Conservation (phyloP, 305 asterid genomes). For the Rubia balearica region DNA sequence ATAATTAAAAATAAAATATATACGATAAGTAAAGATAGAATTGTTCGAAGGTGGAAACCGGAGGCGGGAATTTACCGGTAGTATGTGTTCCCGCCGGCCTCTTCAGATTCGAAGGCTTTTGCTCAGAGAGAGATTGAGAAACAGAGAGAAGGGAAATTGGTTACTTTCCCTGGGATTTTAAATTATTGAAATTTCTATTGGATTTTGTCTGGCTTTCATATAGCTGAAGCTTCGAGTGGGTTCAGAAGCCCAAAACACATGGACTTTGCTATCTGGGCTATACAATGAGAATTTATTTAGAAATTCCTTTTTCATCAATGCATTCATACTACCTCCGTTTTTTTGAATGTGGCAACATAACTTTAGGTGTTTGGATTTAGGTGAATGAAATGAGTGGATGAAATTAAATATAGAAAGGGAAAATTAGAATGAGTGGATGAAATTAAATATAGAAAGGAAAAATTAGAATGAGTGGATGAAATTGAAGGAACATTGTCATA, state of each 20-base stretch:
- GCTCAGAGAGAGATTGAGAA: constrained; percentile 13
- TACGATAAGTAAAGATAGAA: background rate
- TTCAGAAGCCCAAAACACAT: constrained; percentile 2
- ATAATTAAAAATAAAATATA: background rate
- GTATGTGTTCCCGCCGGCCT: constrained; percentile 31
- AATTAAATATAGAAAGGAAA: too few relatives aligned
- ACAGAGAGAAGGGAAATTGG: background rate
- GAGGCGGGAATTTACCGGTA: constrained; percentile 31
- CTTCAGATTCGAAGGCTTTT: constrained; percentile 36
- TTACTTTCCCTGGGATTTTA: background rate
- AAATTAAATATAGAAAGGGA: too few relatives aligned
- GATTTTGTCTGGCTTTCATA: background rate
- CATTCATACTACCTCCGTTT: too few relatives aligned
- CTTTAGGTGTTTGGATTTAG: too few relatives aligned
- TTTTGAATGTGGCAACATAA: too few relatives aligned
- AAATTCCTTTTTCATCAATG: background rate
- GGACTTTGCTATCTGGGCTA: background rate
- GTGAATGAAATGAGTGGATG: too few relatives aligned
- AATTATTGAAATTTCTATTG: background rate
- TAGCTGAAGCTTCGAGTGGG: background rate
- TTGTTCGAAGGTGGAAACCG: background rate
- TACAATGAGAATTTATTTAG: background rate
- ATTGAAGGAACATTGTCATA: too few relatives aligned
- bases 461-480: too few relatives aligned
- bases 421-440: too few relatives aligned